A percentile compares a stretch with the other conserved stretches of the same genome.
Evolutionary conservation across 31 red algal genomes (phyloP).

Genomic region (Porphyra umbilicalis): DNA sequence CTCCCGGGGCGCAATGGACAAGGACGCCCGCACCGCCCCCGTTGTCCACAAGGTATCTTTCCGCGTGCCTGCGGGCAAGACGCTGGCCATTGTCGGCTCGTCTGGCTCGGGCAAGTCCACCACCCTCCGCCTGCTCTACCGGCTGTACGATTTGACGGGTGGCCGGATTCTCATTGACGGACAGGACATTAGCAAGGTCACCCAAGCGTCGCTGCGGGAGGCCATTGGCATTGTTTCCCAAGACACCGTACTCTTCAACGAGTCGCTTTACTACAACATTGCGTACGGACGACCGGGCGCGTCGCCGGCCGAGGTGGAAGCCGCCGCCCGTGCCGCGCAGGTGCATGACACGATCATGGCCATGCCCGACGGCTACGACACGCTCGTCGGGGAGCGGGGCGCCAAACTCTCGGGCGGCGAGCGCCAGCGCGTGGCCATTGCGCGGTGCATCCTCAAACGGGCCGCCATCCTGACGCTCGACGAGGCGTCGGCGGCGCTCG

Average conservation of each 20-base stretch:
- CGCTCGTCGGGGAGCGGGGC: conserved; percentile 89
- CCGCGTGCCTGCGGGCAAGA: conserved; percentile 67
- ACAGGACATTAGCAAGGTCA: conserved; percentile 67
- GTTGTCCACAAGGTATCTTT: conserved; percentile 57
- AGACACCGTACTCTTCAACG: conserved; percentile 85
- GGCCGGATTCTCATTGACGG: conserved; percentile 85
- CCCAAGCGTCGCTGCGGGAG: conserved; percentile 56
- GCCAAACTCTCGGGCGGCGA: conserved; percentile 85
- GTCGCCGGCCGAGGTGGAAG: conserved; percentile 68
- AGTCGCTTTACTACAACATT: conserved; percentile 92
- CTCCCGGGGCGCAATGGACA: background rate
- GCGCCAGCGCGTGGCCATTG: conserved; percentile 89
- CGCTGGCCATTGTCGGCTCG: conserved; percentile 68
- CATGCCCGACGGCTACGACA: conserved; percentile 75
- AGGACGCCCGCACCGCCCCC: background rate
- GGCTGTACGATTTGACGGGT: conserved; percentile 62
- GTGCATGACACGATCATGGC: conserved; percentile 77
- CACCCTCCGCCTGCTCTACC: conserved; percentile 48
- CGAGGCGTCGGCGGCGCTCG: conserved; percentile 86
- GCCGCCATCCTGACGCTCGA: conserved; percentile 72
- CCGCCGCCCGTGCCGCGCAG: conserved; percentile 70
- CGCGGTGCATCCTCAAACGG: conserved; percentile 86
- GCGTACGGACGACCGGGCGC: conserved; percentile 75
- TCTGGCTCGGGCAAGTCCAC: conserved; percentile 87
- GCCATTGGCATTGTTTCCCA: conserved; percentile 70